A percentile compares a stretch with the other conserved stretches of the same genome.
These are phyloP conservation scores for Trichosanthes truncata DNA, from an alignment of 306 rosid genomes.

Conservation along the genomic window DNA sequence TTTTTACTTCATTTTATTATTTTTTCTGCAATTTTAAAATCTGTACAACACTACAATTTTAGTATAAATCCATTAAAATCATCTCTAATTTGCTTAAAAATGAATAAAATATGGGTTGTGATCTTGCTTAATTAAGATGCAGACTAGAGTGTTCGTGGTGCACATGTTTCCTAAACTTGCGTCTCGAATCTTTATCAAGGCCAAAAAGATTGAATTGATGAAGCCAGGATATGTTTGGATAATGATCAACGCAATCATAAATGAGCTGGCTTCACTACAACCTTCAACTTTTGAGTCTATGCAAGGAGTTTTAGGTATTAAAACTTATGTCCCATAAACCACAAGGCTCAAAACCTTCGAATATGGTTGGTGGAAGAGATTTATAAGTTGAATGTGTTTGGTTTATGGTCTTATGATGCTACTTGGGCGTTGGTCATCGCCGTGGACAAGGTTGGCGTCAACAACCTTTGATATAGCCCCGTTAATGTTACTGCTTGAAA, in stretches of 20 bases:
- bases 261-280: background rate
- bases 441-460: constrained; percentile 16
- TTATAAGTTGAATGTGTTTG: constrained; percentile 20
- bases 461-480: background rate
- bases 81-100: too few species aligned
- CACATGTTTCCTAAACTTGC: background rate
- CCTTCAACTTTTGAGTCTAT: background rate
- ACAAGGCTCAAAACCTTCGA: background rate
- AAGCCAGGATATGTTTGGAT: constrained; percentile 8
- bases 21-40: too few species aligned
- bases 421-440: constrained; percentile 41
- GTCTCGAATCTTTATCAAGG: constrained; percentile 1
- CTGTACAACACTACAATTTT: too few species aligned
- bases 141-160: constrained; percentile 8
- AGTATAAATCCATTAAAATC: too few species aligned
- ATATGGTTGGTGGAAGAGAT: background rate
- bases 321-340: background rate
- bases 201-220: constrained; percentile 13
- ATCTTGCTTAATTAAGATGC: too few species aligned
- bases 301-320: background rate
- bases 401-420: constrained; percentile 47
- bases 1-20: too few species aligned
- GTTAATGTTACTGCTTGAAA: too few species aligned
- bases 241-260: background rate
- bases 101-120: too few species aligned